These are phyloP conservation scores for Passalora sequoiae DNA, from an alignment of 2,329 filamentous ascomycete species.

Conservation along the genomic window DNA sequence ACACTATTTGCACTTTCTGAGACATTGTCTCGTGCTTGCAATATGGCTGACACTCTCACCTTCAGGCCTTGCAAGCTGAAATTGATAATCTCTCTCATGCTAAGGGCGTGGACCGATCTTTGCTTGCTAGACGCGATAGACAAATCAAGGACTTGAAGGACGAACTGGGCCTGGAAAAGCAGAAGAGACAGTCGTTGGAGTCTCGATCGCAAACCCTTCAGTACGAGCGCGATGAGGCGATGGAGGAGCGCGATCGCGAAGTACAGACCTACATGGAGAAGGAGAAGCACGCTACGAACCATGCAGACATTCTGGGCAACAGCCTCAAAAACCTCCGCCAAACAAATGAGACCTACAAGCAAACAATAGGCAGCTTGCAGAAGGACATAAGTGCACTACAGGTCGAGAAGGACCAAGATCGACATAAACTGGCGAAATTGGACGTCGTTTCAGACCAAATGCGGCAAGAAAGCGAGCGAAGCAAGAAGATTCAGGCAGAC, in stretches of 20 bases:
- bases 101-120: slow-evolving; percentile 64
- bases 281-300: slow-evolving; percentile 51
- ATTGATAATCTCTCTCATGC: slow-evolving; percentile 66
- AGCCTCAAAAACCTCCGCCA: slow-evolving; percentile 68
- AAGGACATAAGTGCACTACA: slow-evolving; percentile 53
- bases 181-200: slow-evolving; percentile 55
- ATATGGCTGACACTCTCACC: too few species aligned
- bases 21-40: too few species aligned
- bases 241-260: slow-evolving; percentile 55
- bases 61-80: slow-evolving; percentile 60
- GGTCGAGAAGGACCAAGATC: slow-evolving; percentile 53
- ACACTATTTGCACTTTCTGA: too few species aligned
- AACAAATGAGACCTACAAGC: slow-evolving; percentile 60
- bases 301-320: slow-evolving; percentile 63
- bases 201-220: slow-evolving; percentile 58
- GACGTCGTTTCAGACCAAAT: slow-evolving; percentile 69
- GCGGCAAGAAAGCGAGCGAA: slow-evolving; percentile 59
- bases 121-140: slow-evolving; percentile 67
- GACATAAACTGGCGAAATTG: slow-evolving; percentile 46
- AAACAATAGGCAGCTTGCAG: slow-evolving; percentile 38
- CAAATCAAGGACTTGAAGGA: slow-evolving; percentile 65
- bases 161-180: slow-evolving; percentile 60
- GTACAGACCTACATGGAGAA: slow-evolving; percentile 53
- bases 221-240: slow-evolving; percentile 58
- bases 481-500: slow-evolving; percentile 57